Base-by-base conservation (phyloP, 2,329 filamentous ascomycete species). In the Cryphonectria parasitica region DNA sequence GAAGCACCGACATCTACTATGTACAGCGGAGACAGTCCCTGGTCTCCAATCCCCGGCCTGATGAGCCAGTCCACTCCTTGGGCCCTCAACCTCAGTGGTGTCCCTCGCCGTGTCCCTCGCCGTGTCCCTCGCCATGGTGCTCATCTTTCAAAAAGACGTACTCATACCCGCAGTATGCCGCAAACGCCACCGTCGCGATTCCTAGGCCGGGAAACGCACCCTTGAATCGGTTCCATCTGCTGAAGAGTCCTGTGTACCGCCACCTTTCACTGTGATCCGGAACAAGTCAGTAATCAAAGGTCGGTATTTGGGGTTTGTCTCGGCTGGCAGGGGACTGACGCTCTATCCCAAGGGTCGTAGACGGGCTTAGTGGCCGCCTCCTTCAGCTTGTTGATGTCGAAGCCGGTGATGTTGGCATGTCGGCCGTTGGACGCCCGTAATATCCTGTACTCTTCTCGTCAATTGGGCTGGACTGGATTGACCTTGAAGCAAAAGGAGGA, bases 191-290 rank as follows among this genome's bases (percentile, higher is more conserved):
- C 6, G 92, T 92, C 43, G 94, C 96, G 76, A 95, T 97, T 74
- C 96, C 96, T 77, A 99, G 87, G 73, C 96, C 96, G 52, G 96
- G 96, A 80, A 99, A 94, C 74, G 90, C 86, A 77, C 88, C 86
- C 84, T 91, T 94, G 86, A 98, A 96, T 77, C 96, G 92, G 84
- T 97, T 97, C 84, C 86, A 92, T 77, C 95, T 89, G 75, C 91
- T 91, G 86, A 98, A 98, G 68, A 89, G 91, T 74, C 95, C 96
- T 49, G 88, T 90, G 86, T 97, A 98, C 82, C 96, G 89, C 96
- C 96, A 99, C 79, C 92, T 88, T 86, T 99, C 96, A 79, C 96
- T 99, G 80, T 74, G n/a, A 36, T 73, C 60, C 41, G 41, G 31
- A 22, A 28, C 54, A 49, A 49, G 67, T 68, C 65, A 71, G 70